Conservation (phyloP, 1,284 basidiomycete genomes). For the Cryptococcus jaspeensis region DNA sequence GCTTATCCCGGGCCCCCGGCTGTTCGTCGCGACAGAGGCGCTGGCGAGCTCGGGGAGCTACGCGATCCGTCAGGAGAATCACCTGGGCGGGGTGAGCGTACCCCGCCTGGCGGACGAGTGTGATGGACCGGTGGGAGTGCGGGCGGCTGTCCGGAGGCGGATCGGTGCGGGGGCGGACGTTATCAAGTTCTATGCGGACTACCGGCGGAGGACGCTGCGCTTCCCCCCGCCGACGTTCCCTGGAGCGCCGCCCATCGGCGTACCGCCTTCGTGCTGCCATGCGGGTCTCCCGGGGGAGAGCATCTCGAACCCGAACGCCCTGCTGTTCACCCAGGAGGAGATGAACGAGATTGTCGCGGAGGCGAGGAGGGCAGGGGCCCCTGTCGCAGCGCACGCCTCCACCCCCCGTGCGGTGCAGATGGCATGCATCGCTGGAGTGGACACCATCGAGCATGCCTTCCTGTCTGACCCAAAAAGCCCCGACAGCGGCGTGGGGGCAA, state of each 20-base stretch:
- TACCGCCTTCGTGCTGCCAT: slow-evolving; percentile 4
- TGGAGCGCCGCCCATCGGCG: slow-evolving; percentile 3
- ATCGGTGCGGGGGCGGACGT: slow-evolving; percentile 68
- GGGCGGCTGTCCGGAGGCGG: slow-evolving; percentile 61
- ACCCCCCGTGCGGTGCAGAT: slow-evolving; percentile 50
- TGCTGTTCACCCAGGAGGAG: slow-evolving; percentile 57
- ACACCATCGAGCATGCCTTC: slow-evolving; percentile 58
- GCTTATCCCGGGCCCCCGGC: slow-evolving; percentile 64
- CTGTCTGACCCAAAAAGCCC: slow-evolving; percentile 12
- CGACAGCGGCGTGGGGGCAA: background rate
- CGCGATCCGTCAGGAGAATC: slow-evolving; percentile 51
- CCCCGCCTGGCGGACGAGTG: slow-evolving; percentile 11
- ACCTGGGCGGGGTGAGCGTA: slow-evolving; percentile 7
- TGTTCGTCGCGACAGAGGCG: slow-evolving; percentile 63
- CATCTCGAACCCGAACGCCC: slow-evolving; percentile 57
- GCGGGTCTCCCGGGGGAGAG: slow-evolving; percentile 47
- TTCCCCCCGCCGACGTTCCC: slow-evolving; percentile 13
- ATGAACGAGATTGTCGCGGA: slow-evolving; percentile 59
- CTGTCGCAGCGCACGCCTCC: slow-evolving; percentile 61
- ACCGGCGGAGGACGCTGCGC: slow-evolving; percentile 53
- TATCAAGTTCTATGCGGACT: slow-evolving; percentile 41
- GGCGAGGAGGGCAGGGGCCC: slow-evolving; percentile 57
- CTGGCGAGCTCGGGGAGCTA: slow-evolving; percentile 65
- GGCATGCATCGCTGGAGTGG: slow-evolving; percentile 52
- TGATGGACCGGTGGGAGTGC: slow-evolving; percentile 61